Conservation (phyloP, 2,329 filamentous ascomycete species). For the Beauveria scarabaeidicola region DNA sequence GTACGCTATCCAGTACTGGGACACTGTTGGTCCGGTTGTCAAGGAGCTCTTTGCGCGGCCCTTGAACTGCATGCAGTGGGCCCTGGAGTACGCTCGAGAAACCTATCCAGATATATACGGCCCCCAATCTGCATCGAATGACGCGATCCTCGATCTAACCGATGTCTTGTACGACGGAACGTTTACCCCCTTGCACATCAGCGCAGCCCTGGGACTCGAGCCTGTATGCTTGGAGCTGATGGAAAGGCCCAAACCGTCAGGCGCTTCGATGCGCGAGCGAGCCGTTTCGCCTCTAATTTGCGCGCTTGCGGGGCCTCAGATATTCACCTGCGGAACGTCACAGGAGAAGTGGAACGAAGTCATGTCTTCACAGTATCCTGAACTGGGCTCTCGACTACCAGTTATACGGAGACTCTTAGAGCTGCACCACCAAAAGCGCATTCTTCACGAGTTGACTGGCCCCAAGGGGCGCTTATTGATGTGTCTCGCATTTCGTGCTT, state of each 20-base stretch:
- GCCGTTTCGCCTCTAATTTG: conserved; percentile 26
- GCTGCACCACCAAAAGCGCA: not conserved
- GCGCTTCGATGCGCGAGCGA: conserved; percentile 10
- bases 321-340: conserved; percentile 13
- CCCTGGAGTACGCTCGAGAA: conserved; percentile 25
- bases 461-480: conserved; percentile 11
- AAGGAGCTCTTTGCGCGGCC: conserved; percentile 22
- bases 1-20: conserved; percentile 22
- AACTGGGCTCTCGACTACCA: not conserved
- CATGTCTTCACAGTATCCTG: conserved; percentile 9
- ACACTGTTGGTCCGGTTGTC: conserved; percentile 18
- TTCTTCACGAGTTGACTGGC: not conserved
- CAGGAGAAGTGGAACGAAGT: conserved; percentile 15
- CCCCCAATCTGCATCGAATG: conserved; percentile 15
- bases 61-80: conserved; percentile 29
- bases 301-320: conserved; percentile 24
- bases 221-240: conserved; percentile 16
- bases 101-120: conserved; percentile 21
- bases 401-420: conserved; percentile 18
- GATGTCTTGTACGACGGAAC: conserved; percentile 21
- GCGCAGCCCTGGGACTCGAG: conserved; percentile 25
- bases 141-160: conserved; percentile 22
- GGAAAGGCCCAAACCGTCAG: conserved; percentile 14
- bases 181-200: conserved; percentile 25
- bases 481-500: conserved; percentile 20